Evolutionary conservation across 208 protist genomes (phyloP), one percentile per base, ranked within the genome.

Genomic region (Leishmania turanica): DNA sequence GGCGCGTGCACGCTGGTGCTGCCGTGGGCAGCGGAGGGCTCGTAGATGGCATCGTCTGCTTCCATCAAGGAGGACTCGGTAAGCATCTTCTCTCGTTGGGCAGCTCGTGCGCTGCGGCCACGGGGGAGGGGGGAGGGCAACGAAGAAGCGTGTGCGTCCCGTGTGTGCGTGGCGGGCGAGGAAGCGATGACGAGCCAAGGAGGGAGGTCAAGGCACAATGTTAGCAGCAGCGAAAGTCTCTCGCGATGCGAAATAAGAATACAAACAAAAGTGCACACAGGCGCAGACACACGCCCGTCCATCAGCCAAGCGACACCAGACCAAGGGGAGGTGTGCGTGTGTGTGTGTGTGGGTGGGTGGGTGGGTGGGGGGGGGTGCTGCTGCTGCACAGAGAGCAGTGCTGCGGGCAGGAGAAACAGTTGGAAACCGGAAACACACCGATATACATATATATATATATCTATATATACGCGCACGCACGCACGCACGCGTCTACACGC

Each of bases 81-180:
- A 15, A 79, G 74, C 80, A 84, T 84, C n/a, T 62, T 71, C n/a
- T 47, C 45, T 42, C 17, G 24, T 47, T n/a, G 15, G 45, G 27
- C 37, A 54, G 6, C 3, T 73, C 42, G n/a, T 2, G 13, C 69
- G 45, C 69, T 54, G 9, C 51, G 45, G 45, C 3, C 21, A 73
- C 69, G 45, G 69, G 40, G 42, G 69, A 27, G 69, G 40, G 42
- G 69, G 40, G 37, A 2, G 49, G 64, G 34, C 34, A 37, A 42
- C 11, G 34, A 69, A 42, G 64, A 27, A 2, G 21, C 64, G 15
- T 7, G n/a, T 64, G n/a, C 27, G 58, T 17, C 27, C 27, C 21
- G 64, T 42, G 64, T 42, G 64, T 31, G 64, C 31, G 64, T 19
- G 53, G 53, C 53, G 53, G 53, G 19, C 19, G 15, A 24, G 53